A percentile compares a stretch with the other conserved stretches of the same genome.
Conservation (phyloP, 257 asterid genomes). For the Leptodermis oblonga region DNA sequence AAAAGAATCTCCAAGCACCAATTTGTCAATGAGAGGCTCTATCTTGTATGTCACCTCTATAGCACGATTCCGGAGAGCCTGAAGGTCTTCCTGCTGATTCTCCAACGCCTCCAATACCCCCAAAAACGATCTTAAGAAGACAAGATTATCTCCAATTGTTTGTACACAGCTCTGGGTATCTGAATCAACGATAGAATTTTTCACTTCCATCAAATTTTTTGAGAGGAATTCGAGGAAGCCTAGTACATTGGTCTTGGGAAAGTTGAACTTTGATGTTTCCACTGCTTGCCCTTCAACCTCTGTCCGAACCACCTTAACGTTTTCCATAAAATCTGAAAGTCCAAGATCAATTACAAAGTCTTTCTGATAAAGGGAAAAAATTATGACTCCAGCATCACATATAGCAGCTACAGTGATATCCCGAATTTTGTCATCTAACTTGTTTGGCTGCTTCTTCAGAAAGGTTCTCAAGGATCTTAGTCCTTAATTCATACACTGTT, state of each 20-base stretch:
- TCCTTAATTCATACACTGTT: neutral
- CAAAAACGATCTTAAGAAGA: neutral
- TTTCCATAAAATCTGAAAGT: neutral
- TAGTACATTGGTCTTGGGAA: neutral
- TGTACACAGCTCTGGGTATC: neutral
- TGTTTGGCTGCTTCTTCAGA: neutral
- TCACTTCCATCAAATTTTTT: neutral
- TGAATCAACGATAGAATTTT: neutral
- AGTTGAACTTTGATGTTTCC: neutral
- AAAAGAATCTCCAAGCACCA: neutral
- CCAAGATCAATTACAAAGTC: neutral
- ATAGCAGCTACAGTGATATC: neutral
- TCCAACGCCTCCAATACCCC: neutral
- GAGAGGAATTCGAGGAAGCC: neutral
- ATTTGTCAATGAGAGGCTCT: neutral
- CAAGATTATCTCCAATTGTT: neutral
- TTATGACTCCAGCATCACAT: slow-evolving; percentile 2
- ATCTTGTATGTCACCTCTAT: neutral
- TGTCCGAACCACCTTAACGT: neutral
- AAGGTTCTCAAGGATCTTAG: neutral
- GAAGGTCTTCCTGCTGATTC: neutral
- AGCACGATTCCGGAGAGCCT: neutral
- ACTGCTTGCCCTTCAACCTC: neutral
- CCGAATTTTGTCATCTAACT: neutral
- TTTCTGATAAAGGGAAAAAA: neutral